Base-by-base conservation (phyloP, 768 basidiomycete genomes). In the Suillus plorans region DNA sequence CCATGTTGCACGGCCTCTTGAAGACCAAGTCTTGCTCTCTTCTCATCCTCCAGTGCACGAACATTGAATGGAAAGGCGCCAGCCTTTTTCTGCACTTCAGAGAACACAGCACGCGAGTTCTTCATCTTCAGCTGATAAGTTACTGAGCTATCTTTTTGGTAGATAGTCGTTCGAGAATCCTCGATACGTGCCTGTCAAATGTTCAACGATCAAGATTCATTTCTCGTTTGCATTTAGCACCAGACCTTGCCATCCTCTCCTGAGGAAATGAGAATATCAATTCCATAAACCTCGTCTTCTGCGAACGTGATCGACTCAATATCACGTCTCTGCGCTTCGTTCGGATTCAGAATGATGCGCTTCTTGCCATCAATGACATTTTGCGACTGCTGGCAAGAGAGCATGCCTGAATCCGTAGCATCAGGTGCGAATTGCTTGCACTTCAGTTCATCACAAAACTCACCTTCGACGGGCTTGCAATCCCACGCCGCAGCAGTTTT, bases 81-180 rank as follows among this genome's bases (percentile, higher is more conserved):
- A 49, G 97, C 94, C 79, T 98, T 99, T 84, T 95, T 96, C 80
- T 96, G 93, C 71, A 98, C 93, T 78, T 99, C 97, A 59, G 92
- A 92, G 81, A 98, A 99, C 49, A 97, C 90, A n/a, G 90, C 86
- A 67, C 97, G 91, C 52, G 95, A 96, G 68, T 92, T 97, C 83
- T 97, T 98, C 89, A 97, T 90, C 83, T 99, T 99, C 73, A 99
- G 85, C 76, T 95, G 93, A 80, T 99, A 99, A 47, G 92, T 96
- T 65, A 94, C 86, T 8, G 85, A 80, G 28, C 89, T 86, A 70
- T 94, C 93, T 64, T 92, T 86, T 76, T 97, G 95, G 85, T 92
- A 97, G 74, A 99, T 89, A 44, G 92, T 92, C 62, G 96, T 97
- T 74, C 92, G 86, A 44, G 92, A 89, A 73, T 96, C 93, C 78